These are phyloP conservation scores for Blastocystis sp. DNA, from an alignment of 352 stramenopile genomes.

Conservation along the genomic window DNA sequence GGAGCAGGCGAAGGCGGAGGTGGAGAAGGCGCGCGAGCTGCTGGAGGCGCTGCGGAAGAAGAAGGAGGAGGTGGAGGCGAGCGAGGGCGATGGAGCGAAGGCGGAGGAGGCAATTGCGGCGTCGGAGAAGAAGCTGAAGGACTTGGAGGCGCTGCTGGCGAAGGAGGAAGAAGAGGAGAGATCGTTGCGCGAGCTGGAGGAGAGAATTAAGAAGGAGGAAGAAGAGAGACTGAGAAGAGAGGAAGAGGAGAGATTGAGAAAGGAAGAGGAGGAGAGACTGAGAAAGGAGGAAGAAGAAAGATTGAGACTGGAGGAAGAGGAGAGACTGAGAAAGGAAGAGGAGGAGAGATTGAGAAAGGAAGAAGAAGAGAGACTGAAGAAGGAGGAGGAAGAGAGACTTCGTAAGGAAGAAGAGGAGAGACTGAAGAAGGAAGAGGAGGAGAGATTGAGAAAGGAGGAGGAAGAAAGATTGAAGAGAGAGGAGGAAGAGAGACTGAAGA, in stretches of 20 bases:
- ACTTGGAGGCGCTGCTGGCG: constrained; percentile 20
- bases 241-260: neutral
- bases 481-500: neutral
- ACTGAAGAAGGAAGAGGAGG: neutral
- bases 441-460: constrained; percentile 9
- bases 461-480: neutral
- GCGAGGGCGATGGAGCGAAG: neutral
- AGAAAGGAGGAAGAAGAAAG: neutral
- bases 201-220: neutral
- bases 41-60: constrained; percentile 5
- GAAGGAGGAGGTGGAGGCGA: neutral
- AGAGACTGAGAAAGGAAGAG: neutral
- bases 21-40: neutral
- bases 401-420: constrained; percentile 31
- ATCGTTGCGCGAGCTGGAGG: neutral
- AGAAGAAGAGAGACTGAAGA: constrained; percentile 18
- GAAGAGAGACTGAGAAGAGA: neutral
- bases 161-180: constrained; percentile 9
- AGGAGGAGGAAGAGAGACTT: constrained; percentile 12
- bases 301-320: constrained; percentile 4
- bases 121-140: constrained; percentile 27
- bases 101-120: constrained; percentile 24
- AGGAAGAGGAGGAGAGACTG: constrained; percentile 37
- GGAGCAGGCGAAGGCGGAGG: constrained; percentile 3
- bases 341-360: constrained; percentile 45